Evolutionary conservation across 192 early-diverging fungal species (phyloP).

Genomic region (Backusella circina): DNA sequence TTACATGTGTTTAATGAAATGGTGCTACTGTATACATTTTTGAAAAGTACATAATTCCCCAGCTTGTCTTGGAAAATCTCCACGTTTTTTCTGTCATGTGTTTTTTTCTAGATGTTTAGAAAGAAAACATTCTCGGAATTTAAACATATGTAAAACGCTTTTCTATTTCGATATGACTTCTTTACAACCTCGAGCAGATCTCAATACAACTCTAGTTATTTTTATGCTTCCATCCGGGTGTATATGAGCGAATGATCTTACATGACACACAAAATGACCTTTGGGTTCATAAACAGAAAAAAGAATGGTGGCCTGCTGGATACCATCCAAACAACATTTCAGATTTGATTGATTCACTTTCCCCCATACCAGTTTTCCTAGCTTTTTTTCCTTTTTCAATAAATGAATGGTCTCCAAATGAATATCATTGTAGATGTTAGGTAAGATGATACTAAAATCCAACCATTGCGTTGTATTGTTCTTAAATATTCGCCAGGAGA

Average conservation of each 20-base stretch:
- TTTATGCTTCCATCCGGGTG: background rate
- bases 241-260: background rate
- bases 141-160: background rate
- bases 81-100: background rate
- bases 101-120: background rate
- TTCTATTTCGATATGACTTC: background rate
- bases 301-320: background rate
- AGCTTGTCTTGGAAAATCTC: background rate
- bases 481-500: background rate
- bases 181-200: background rate
- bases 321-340: background rate
- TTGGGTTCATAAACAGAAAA: background rate
- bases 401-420: background rate
- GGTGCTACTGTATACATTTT: background rate
- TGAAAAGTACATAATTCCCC: background rate
- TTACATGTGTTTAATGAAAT: background rate
- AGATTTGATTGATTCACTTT: background rate
- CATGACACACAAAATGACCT: background rate
- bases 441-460: background rate
- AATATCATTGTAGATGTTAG: background rate
- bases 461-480: background rate
- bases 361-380: background rate
- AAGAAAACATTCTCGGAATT: background rate
- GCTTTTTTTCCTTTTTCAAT: background rate
- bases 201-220: background rate